Evolutionary conservation across 2,329 filamentous ascomycete genomes (phyloP).

Genomic region (Aspergillus udagawae): DNA sequence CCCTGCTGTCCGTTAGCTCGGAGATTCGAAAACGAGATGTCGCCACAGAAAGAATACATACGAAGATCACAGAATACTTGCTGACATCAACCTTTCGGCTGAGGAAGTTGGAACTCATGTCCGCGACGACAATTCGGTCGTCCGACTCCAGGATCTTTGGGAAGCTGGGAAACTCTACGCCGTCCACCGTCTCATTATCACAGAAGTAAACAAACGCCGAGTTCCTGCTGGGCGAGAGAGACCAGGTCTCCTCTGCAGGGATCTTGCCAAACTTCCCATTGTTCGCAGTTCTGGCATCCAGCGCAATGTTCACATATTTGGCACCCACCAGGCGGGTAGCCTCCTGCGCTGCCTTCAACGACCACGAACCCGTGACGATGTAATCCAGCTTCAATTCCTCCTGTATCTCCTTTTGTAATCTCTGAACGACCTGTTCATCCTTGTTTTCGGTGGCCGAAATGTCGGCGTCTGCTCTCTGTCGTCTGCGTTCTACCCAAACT

Average conservation of each 20-base stretch:
- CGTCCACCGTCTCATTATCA: slow-evolving; percentile 76
- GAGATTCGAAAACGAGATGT: neutral
- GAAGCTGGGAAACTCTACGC: slow-evolving; percentile 78
- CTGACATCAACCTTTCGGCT: slow-evolving; percentile 70
- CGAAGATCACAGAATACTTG: slow-evolving; percentile 83
- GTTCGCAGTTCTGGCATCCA: slow-evolving; percentile 61
- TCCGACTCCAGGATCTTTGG: slow-evolving; percentile 61
- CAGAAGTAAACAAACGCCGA: slow-evolving; percentile 79
- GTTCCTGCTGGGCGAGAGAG: slow-evolving; percentile 53
- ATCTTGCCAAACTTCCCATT: slow-evolving; percentile 84
- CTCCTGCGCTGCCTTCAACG: slow-evolving; percentile 82
- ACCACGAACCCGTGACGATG: slow-evolving; percentile 86
- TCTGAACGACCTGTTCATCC: slow-evolving; percentile 54
- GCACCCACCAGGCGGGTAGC: slow-evolving; percentile 71
- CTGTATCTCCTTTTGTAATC: slow-evolving; percentile 62
- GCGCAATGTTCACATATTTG: slow-evolving; percentile 71
- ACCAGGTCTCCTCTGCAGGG: slow-evolving; percentile 72
- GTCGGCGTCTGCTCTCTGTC: slow-evolving; percentile 46
- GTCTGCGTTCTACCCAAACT: slow-evolving; percentile 71
- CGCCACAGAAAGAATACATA: slow-evolving; percentile 33
- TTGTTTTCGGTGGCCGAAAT: slow-evolving; percentile 49
- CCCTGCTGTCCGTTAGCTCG: slow-evolving; percentile 34
- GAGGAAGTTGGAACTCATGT: slow-evolving; percentile 94
- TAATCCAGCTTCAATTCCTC: slow-evolving; percentile 80
- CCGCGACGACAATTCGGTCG: slow-evolving; percentile 75